These are phyloP conservation scores for Backusella circina DNA, from an alignment of 192 early-diverging fungal species.

Conservation along the genomic window DNA sequence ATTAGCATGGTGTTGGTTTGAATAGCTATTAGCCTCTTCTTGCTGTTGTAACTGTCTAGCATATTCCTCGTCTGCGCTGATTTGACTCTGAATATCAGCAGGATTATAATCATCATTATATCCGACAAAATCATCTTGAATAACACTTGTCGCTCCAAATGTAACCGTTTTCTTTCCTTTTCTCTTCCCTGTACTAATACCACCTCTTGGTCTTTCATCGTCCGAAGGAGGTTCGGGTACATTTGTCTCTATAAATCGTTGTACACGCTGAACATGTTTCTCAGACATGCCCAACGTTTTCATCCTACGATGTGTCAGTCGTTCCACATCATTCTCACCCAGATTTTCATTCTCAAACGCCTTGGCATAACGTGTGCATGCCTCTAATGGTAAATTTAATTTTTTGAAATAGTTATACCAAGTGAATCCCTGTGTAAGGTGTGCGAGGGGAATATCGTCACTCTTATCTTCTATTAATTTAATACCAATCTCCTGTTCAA, in stretches of 20 bases:
- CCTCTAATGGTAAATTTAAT: slow-evolving; percentile 64
- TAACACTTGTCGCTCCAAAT: slow-evolving; percentile 28
- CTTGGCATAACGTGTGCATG: slow-evolving; percentile 75
- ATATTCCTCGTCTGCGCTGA: slow-evolving; percentile 76
- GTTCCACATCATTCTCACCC: slow-evolving; percentile 69
- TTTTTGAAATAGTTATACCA: slow-evolving; percentile 92
- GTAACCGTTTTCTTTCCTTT: slow-evolving; percentile 40
- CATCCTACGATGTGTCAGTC: slow-evolving; percentile 73
- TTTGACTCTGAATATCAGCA: slow-evolving; percentile 45
- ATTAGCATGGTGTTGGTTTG: background rate
- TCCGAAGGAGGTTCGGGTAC: slow-evolving; percentile 42
- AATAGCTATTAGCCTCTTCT: slow-evolving; percentile 43
- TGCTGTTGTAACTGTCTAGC: slow-evolving; percentile 86
- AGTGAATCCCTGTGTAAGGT: slow-evolving; percentile 28
- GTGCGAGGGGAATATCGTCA: slow-evolving; percentile 31
- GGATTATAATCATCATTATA: slow-evolving; percentile 18
- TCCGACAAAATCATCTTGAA: slow-evolving; percentile 27
- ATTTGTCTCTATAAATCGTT: slow-evolving; percentile 56
- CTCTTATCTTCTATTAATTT: slow-evolving; percentile 17
- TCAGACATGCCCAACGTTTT: slow-evolving; percentile 79
- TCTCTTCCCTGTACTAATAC: background rate
- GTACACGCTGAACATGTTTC: slow-evolving; percentile 77
- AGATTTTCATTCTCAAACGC: slow-evolving; percentile 82
- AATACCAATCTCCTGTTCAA: slow-evolving; percentile 41
- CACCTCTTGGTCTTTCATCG: slow-evolving; percentile 22